These are phyloP conservation scores for Oryza coarctata DNA, from an alignment of 176 grass and related monocot genomes.

Conservation along the genomic window DNA sequence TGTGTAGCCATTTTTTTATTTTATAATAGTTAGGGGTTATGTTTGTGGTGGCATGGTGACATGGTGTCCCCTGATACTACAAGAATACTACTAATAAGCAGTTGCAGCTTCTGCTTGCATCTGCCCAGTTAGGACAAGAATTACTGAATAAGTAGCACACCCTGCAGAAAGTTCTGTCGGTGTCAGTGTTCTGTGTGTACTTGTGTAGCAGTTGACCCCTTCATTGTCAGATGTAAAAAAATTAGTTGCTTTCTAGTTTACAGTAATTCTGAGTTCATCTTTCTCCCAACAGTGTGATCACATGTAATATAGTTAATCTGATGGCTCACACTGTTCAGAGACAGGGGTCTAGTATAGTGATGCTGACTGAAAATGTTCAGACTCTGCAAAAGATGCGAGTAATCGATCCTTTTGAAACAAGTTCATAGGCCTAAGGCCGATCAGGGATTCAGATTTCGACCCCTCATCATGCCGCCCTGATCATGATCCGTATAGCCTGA, in stretches of 20 bases:
- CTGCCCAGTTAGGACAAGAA: constrained; percentile 4
- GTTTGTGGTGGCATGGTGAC: too few relatives aligned
- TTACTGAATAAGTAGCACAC: not conserved
- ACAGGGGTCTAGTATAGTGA: not conserved
- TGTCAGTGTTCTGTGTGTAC: not conserved
- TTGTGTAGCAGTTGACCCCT: not conserved
- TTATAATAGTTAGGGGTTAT: not conserved
- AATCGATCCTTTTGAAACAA: not conserved
- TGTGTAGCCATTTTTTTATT: not conserved
- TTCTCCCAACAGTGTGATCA: not conserved
- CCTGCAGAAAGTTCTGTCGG: not conserved
- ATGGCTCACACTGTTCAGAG: not conserved
- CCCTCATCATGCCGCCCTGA: too few relatives aligned
- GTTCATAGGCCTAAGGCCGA: not conserved
- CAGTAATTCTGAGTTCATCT: not conserved
- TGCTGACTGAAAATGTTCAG: not conserved
- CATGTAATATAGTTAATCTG: not conserved
- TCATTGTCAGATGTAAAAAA: not conserved
- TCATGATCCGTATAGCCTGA: not conserved
- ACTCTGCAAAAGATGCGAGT: not conserved
- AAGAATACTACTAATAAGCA: not conserved
- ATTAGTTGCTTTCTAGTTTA: not conserved
- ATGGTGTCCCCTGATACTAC: not conserved
- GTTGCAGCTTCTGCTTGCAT: constrained; percentile 17
- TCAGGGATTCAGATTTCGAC: not conserved